These are phyloP conservation scores for Suhomyces ambrosiae DNA, from an alignment of 1,139 yeast genomes.

Conservation along the genomic window DNA sequence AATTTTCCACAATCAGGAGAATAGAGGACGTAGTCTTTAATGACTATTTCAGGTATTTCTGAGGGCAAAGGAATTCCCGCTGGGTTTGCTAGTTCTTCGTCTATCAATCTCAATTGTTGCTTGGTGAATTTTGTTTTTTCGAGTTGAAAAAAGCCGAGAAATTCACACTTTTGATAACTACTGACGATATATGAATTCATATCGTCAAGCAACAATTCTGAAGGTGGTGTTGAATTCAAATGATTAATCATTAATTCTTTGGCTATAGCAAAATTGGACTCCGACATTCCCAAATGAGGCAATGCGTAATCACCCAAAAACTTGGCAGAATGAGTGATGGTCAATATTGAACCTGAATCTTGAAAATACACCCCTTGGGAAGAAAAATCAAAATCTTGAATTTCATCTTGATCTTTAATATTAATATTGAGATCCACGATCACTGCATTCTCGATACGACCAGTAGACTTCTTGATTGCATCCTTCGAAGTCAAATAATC, in stretches of 20 bases:
- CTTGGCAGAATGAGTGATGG: slow-evolving; percentile 69
- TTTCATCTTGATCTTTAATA: slow-evolving; percentile 45
- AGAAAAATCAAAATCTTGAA: slow-evolving; percentile 45
- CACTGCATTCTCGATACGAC: slow-evolving; percentile 33
- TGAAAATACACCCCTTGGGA: slow-evolving; percentile 73
- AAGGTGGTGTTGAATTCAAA: slow-evolving; percentile 43
- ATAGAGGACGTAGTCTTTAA: slow-evolving; percentile 62
- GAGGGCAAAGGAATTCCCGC: slow-evolving; percentile 69
- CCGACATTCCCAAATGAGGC: slow-evolving; percentile 57
- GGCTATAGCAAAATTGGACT: slow-evolving; percentile 43
- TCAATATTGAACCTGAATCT: slow-evolving; percentile 65
- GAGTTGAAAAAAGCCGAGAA: slow-evolving; percentile 66
- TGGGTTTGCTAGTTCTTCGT: slow-evolving; percentile 70
- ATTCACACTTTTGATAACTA: slow-evolving; percentile 67
- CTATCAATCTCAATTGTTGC: slow-evolving; percentile 60
- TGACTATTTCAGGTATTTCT: slow-evolving; percentile 54
- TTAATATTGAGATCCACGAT: slow-evolving; percentile 27
- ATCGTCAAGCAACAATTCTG: slow-evolving; percentile 38
- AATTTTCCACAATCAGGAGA: slow-evolving; percentile 88
- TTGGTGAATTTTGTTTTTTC: slow-evolving; percentile 57
- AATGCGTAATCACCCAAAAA: slow-evolving; percentile 65
- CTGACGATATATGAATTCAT: slow-evolving; percentile 39
- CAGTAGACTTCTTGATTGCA: slow-evolving; percentile 12
- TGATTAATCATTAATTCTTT: slow-evolving; percentile 40
- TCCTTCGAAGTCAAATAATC: slow-evolving; percentile 24